Percentiles rank a stretch among this genome's conserved stretches.
Conservation (phyloP, 2,329 filamentous ascomycete species). For the Eutypella sp. region DNA sequence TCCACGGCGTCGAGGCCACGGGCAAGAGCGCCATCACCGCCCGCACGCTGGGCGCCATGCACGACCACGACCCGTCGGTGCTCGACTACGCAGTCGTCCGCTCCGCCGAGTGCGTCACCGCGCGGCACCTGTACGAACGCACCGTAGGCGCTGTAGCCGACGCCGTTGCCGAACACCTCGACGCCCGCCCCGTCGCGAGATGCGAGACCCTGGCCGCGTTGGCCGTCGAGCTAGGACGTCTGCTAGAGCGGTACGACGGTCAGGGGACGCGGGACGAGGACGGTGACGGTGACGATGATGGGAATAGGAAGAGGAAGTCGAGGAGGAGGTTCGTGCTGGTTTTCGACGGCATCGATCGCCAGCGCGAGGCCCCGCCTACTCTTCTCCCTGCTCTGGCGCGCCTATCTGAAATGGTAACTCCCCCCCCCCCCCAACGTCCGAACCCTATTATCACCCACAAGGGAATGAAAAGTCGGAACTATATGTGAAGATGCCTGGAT, state of each 20-base stretch:
- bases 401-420: conserved; percentile 70
- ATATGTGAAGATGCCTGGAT: too few species aligned
- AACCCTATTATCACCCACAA: too few species aligned
- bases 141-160: conserved; percentile 56
- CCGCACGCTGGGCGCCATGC: conserved; percentile 51
- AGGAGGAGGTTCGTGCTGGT: conserved; percentile 70
- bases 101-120: conserved; percentile 72
- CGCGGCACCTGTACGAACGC: conserved; percentile 71
- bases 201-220: conserved; percentile 81
- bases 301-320: too few species aligned
- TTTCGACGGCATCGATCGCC: conserved; percentile 80
- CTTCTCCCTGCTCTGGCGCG: conserved; percentile 76
- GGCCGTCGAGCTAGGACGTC: conserved; percentile 62
- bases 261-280: conserved; percentile 1
- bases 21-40: conserved; percentile 73
- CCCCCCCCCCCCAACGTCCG: too few species aligned
- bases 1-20: conserved; percentile 81
- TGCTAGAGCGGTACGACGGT: conserved; percentile 44
- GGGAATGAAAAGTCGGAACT: too few species aligned
- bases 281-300: conserved; percentile 5
- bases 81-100: conserved; percentile 59
- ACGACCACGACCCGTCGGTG: conserved; percentile 38
- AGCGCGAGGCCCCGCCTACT: conserved; percentile 74
- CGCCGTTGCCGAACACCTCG: conserved; percentile 36
- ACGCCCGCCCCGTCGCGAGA: conserved; percentile 46